Base-by-base conservation (phyloP, 2,329 filamentous ascomycete species). In the Calonectria pseudoreteaudii region DNA sequence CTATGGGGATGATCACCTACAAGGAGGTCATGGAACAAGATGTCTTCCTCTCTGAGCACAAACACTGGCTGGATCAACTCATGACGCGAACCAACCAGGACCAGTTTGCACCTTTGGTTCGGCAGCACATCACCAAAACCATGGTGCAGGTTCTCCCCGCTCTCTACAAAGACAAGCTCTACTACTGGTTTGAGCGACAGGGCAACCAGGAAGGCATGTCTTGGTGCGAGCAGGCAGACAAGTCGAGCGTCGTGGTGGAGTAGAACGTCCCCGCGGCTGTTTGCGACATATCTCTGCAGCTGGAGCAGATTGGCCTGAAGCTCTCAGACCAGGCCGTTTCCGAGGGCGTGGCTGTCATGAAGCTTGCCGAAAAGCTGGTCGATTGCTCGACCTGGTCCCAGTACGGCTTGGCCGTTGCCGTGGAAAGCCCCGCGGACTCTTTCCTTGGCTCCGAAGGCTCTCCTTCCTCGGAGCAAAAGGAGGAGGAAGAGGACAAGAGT, bases 141-240 rank as follows among this genome's bases (percentile, higher is more conserved):
- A 68, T 30, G 13, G 52, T 26, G 3, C 66, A 53, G 9, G 38
- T 68, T 9, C 52, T 68, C 36, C 66, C 66, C 6, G 16, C 66
- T 6, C 5, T 18, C 3, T 68, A 68, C 66, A 58, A 68, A 9
- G 66, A 68, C 52, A 68, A 60, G 38, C 66, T 68, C 9, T 68
- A 68, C 26, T 68, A 23, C 38, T 68, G 50, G 52, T 68, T 68
- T 14, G 66, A 68, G 16, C 50, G 66, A 7, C 20, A 23, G 10
- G 36, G 66, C n/a, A 34, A 68, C 52, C 34, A 2, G 4, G 52
- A 36, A 5, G 28, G 50, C 52, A 68, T 68, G 66, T 36, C 26
- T 38, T 68, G 66, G 66, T 68, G 66, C 28, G 23, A 68, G 66
- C 66, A 68, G 30, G 38, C 28, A 6, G 66, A 68, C 30, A 44